Evolutionary conservation across 163 green algal genomes (phyloP).

Genomic region (Scenedesmus sp.): DNA sequence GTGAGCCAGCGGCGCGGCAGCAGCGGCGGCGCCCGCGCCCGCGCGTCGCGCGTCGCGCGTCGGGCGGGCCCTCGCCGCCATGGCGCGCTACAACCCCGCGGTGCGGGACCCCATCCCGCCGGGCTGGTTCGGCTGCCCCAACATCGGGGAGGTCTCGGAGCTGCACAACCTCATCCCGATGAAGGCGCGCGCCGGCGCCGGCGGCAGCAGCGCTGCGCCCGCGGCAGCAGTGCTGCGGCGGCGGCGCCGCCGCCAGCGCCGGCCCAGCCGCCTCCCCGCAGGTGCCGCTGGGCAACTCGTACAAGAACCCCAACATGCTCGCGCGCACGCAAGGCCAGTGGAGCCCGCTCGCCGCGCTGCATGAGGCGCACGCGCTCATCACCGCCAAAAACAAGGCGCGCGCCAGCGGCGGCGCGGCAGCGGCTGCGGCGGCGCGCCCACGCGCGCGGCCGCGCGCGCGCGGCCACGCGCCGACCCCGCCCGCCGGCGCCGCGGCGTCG

Average conservation of each 20-base stretch:
- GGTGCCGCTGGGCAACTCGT: constrained; percentile 23
- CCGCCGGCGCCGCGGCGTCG: no score
- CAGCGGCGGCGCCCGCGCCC: no score
- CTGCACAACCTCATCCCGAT: constrained; percentile 34
- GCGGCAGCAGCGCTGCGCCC: background rate
- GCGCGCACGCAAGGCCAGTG: background rate
- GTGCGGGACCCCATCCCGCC: constrained; percentile 30
- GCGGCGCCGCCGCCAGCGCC: no score
- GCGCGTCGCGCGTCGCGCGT: no score
- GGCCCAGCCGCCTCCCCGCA: no score
- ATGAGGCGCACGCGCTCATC: background rate
- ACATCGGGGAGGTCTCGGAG: constrained; percentile 25
- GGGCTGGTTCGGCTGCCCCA: constrained; percentile 39
- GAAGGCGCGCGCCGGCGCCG: constrained; percentile 18
- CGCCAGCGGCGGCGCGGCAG: background rate
- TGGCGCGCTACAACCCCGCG: background rate
- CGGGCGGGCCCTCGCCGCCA: no score
- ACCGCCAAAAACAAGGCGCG: background rate
- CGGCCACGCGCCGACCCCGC: no score
- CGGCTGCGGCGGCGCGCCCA: background rate
- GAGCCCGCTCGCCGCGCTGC: background rate
- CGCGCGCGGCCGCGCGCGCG: background rate
- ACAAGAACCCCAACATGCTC: background rate
- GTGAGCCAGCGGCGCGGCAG: no score
- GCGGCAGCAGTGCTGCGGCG: no score